Conservation (phyloP, 805 yeast genomes). For the Suhomyces xylopsoci region DNA sequence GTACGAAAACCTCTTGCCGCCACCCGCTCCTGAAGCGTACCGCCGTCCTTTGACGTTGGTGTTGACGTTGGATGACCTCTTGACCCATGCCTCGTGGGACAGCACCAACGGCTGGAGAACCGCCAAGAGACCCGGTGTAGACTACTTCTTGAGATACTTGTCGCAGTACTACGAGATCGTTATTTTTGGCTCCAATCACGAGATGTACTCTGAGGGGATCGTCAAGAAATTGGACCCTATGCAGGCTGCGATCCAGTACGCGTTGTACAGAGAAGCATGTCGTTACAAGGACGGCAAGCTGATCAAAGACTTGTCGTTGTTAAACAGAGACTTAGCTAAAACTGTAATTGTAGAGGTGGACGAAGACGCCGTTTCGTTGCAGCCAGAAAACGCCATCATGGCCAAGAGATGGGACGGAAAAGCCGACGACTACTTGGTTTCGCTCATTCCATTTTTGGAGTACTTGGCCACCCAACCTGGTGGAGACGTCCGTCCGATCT, state of each 20-base stretch:
- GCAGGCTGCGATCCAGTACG: conserved; percentile 83
- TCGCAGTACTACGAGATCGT: conserved; percentile 96
- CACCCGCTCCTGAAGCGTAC: conserved; percentile 86
- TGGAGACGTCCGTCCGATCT: conserved; percentile 85
- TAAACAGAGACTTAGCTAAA: conserved; percentile 88
- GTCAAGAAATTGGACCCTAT: conserved; percentile 90
- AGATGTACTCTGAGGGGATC: conserved; percentile 79
- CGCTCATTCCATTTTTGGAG: conserved; percentile 88
- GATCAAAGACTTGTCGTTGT: conserved; percentile 82
- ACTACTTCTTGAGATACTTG: conserved; percentile 90
- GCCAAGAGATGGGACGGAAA: conserved; percentile 83
- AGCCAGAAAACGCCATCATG: conserved; percentile 93
- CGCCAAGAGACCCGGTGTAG: conserved; percentile 97
- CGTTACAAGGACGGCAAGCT: conserved; percentile 83
- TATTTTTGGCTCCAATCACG: conserved; percentile 78
- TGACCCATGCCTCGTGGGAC: conserved; percentile 91
- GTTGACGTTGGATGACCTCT: conserved; percentile 80
- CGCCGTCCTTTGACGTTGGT: conserved; percentile 91
- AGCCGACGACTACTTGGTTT: conserved; percentile 74
- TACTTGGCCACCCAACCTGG: conserved; percentile 85
- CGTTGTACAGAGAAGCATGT: conserved; percentile 88
- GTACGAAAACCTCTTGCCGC: conserved; percentile 88
- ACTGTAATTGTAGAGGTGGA: conserved; percentile 77
- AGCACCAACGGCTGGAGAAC: conserved; percentile 95
- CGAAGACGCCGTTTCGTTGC: conserved; percentile 67